Evolutionary conservation across 129 eudicot genomes (phyloP).

Genomic region (Calendula officinalis): DNA sequence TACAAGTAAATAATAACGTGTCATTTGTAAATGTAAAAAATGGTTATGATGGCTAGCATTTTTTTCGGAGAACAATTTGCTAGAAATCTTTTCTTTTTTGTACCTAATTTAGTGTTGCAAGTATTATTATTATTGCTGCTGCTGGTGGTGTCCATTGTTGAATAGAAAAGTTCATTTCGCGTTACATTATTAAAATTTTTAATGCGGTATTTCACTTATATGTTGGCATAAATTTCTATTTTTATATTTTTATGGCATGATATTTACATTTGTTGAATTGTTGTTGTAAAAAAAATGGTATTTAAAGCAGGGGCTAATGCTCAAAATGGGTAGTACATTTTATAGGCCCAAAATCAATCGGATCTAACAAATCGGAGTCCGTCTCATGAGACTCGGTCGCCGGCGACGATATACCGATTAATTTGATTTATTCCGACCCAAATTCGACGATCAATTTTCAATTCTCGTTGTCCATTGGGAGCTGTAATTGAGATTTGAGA

Average conservation of each 20-base stretch:
- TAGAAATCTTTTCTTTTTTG: conserved; percentile 13
- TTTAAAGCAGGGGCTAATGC: too few species aligned
- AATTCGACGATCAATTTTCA: conserved; percentile 16
- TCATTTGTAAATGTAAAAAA: conserved; percentile 28
- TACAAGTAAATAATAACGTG: conserved; percentile 22
- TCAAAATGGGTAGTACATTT: too few species aligned
- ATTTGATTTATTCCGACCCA: conserved; percentile 14
- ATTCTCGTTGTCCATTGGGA: conserved; percentile 41
- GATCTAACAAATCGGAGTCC: conserved; percentile 12
- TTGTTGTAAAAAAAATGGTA: too few species aligned
- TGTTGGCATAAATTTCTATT: too few species aligned
- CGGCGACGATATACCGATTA: conserved; percentile 18
- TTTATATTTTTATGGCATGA: too few species aligned
- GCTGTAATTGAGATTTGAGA: conserved; percentile 70
- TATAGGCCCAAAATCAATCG: neutral
- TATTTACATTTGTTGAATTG: too few species aligned
- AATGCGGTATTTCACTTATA: too few species aligned
- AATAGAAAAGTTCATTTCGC: conserved; percentile 13
- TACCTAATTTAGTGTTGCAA: conserved; percentile 20
- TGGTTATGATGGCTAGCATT: neutral
- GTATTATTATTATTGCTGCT: conserved; percentile 12
- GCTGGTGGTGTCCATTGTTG: neutral
- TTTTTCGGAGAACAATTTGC: conserved; percentile 4
- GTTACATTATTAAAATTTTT: too few species aligned
- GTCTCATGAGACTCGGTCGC: conserved; percentile 3